Conservation (phyloP, 495 filamentous ascomycete genomes). For the Daldinia vernicosa region DNA sequence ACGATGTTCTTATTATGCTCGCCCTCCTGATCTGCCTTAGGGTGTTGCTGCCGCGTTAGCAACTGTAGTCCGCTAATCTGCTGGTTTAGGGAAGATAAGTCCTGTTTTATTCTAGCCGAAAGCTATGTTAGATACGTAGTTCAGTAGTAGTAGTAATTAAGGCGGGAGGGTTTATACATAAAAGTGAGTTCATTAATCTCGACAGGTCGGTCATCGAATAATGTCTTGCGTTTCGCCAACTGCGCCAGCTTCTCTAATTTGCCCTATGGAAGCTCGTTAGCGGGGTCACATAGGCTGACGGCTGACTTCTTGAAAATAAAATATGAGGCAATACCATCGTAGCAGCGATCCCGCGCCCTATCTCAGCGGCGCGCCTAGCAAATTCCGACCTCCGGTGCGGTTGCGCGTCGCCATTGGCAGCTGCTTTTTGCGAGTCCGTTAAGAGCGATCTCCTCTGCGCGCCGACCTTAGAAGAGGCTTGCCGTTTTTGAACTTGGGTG, state of each 20-base stretch:
- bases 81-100: conserved; percentile 86
- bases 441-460: conserved; percentile 84
- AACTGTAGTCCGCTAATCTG: conserved; percentile 84
- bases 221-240: conserved; percentile 92
- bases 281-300: neutral
- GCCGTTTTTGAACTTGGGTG: conserved; percentile 78
- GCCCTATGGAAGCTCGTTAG: conserved; percentile 48
- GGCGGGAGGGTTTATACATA: conserved; percentile 20
- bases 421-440: conserved; percentile 72
- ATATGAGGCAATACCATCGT: conserved; percentile 66
- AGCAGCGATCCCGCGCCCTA: conserved; percentile 86
- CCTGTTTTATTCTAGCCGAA: conserved; percentile 86
- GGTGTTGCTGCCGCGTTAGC: conserved; percentile 72
- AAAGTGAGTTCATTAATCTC: conserved; percentile 96
- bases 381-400: conserved; percentile 73
- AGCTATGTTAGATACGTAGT: conserved; percentile 43
- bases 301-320: neutral
- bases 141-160: conserved; percentile 16
- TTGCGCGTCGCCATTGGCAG: conserved; percentile 69
- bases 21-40: conserved; percentile 84
- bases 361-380: conserved; percentile 86
- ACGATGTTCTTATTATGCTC: conserved; percentile 99
- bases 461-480: conserved; percentile 73
- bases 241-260: conserved; percentile 93
- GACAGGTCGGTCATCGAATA: conserved; percentile 95